Base-by-base conservation (phyloP, 768 basidiomycete genomes). In the Boletus rubroflammeus region DNA sequence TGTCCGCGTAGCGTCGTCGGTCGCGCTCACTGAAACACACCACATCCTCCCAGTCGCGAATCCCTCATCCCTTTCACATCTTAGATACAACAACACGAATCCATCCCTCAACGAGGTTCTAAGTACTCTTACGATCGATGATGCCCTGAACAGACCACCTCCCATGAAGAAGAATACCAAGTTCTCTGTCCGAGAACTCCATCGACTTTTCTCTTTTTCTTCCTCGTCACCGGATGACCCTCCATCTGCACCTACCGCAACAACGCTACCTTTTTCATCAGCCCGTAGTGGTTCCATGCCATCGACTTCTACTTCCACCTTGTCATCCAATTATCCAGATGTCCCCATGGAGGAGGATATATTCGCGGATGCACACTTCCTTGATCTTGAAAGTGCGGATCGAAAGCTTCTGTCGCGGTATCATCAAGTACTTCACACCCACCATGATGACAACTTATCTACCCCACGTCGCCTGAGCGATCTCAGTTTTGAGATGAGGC, bases 401-500 rank as follows among this genome's bases (percentile, higher is more conserved):
- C 57, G 57, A 68, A 62, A 42, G 39, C 45, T 50, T 39, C 23
- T 47, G 1, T 53, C 59, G 1, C 60, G 38, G 3, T 50, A 51
- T 28, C 55, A 32, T 43, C 55, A 38, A 35, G 31, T 31, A 39
- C 28, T 49, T 23, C 55, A 48, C 25, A 48, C 47, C 28, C 39
- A 21, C 19, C 45, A 36, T 26, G 32, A 46, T 31, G 48, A 52
- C 19, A 41, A 50, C 17, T 10, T 57, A 1, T 47, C 50, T 29
- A 31, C 48, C 10, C 47, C 51, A 17, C 47, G 36, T 46, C 68
- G 48, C 36, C 62, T 66, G 35, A 68, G 62, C 32, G 79, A 85
- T 47, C 56, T 71, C 57, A 79, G 78, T 56, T 70, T 84, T 47
- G 84, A 89, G 73, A 82, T 86, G 84, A 74, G 71, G 35, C 80